Conservation (phyloP, 106 monocot genomes). For the Allium fistulosum region DNA sequence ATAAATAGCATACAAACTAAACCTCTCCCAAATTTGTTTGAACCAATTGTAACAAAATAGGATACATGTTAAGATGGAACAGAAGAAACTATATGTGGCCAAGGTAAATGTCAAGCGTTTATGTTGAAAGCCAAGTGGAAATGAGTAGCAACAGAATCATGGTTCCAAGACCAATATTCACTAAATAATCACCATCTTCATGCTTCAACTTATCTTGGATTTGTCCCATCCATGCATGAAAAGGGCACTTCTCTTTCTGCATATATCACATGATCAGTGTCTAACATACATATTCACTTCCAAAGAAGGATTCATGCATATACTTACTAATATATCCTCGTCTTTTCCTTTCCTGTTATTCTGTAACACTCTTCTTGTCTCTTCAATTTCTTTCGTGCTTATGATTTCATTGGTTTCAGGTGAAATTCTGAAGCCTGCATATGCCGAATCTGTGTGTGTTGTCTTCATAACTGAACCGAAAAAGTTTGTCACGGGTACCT, state of each 20-base stretch:
- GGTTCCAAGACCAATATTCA: slow-evolving; percentile 47
- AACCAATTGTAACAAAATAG: too few species aligned
- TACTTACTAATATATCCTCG: slow-evolving; percentile 28
- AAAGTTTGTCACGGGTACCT: slow-evolving; percentile 93
- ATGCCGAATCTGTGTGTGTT: slow-evolving; percentile 65
- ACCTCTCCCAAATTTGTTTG: too few species aligned
- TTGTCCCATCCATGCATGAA: slow-evolving; percentile 43
- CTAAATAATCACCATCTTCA: slow-evolving; percentile 38
- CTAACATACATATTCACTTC: neutral
- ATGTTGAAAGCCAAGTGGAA: slow-evolving; percentile 55
- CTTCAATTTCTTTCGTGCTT: slow-evolving; percentile 2
- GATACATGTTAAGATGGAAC: neutral
- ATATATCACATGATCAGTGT: slow-evolving; percentile 8
- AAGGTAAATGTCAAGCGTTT: slow-evolving; percentile 4
- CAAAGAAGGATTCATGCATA: neutral
- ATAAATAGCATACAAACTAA: too few species aligned
- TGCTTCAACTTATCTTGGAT: slow-evolving; percentile 32
- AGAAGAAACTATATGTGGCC: neutral
- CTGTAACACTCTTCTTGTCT: slow-evolving; percentile 13
- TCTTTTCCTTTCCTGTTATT: slow-evolving; percentile 7
- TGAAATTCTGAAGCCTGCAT: slow-evolving; percentile 19
- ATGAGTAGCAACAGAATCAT: slow-evolving; percentile 58
- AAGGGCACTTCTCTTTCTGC: slow-evolving; percentile 24
- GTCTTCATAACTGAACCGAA: slow-evolving; percentile 99
- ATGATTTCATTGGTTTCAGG: slow-evolving; percentile 6